Evolutionary conservation across 208 protist genomes (phyloP).

Genomic region (Leishmania aethiopica): DNA sequence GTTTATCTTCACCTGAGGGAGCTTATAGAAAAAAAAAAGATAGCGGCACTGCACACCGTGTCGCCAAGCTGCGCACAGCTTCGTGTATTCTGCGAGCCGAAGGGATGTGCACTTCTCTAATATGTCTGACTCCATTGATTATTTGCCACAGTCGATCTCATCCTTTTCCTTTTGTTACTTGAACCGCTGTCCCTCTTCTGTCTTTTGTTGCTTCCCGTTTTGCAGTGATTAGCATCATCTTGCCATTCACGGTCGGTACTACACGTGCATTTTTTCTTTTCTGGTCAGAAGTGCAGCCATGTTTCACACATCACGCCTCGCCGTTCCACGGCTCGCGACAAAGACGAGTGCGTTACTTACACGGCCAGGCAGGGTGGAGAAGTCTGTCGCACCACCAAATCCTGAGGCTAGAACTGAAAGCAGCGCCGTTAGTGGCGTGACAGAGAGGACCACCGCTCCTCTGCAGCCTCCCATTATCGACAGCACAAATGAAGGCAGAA

Average conservation of each 20-base stretch:
- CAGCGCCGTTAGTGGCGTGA: neutral
- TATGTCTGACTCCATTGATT: neutral
- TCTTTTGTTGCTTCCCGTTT: slow-evolving; percentile 2
- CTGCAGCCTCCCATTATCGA: slow-evolving; percentile 6
- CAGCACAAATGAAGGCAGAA: neutral
- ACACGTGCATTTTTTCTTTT: neutral
- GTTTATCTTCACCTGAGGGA: neutral
- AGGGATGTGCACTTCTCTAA: neutral
- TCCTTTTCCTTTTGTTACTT: neutral
- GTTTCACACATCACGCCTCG: slow-evolving; percentile 4
- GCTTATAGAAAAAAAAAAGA: neutral
- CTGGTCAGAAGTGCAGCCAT: slow-evolving; percentile 3
- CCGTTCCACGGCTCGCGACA: slow-evolving; percentile 6
- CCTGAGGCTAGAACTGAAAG: neutral
- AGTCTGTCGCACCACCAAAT: neutral
- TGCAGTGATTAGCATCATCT: neutral
- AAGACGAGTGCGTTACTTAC: slow-evolving; percentile 14
- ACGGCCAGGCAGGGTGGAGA: neutral
- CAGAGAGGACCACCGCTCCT: neutral
- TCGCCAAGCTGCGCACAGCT: neutral
- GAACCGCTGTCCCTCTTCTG: neutral
- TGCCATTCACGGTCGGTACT: neutral
- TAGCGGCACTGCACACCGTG: neutral
- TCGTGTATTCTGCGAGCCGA: neutral
- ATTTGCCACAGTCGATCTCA: neutral